These are phyloP conservation scores for Prunus fruticosa DNA, from an alignment of 306 rosid genomes.

Conservation along the genomic window DNA sequence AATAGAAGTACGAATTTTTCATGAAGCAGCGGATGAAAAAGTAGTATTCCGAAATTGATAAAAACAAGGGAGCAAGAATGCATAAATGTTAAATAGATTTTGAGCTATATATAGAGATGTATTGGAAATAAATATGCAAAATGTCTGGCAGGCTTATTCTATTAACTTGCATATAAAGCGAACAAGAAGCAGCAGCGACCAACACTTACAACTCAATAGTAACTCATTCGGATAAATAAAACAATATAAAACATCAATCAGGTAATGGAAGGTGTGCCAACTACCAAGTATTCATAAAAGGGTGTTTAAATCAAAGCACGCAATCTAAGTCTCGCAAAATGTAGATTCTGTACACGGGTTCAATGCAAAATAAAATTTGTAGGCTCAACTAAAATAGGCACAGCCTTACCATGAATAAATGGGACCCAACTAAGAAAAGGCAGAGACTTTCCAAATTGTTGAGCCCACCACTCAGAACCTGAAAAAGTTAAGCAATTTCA, in stretches of 20 bases:
- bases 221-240: too few relatives aligned
- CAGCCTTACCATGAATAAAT: slow-evolving; percentile 49
- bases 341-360: not conserved
- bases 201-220: not conserved
- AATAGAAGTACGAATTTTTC: not conserved
- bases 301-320: not conserved
- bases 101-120: not conserved
- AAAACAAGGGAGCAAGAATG: not conserved
- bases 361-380: not conserved
- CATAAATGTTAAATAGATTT: not conserved
- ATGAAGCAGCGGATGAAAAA: not conserved
- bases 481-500: slow-evolving; percentile 19
- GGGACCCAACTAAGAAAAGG: slow-evolving; percentile 84
- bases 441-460: slow-evolving; percentile 61
- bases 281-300: not conserved
- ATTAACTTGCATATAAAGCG: too few relatives aligned
- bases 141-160: not conserved
- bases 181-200: not conserved
- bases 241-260: too few relatives aligned
- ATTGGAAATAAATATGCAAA: not conserved
- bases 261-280: not conserved
- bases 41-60: not conserved
- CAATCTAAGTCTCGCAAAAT: not conserved
- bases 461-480: slow-evolving; percentile 98
- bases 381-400: slow-evolving; percentile 6